Conservation (phyloP, 2,329 filamentous ascomycete species). For the Xylaria sp. region DNA sequence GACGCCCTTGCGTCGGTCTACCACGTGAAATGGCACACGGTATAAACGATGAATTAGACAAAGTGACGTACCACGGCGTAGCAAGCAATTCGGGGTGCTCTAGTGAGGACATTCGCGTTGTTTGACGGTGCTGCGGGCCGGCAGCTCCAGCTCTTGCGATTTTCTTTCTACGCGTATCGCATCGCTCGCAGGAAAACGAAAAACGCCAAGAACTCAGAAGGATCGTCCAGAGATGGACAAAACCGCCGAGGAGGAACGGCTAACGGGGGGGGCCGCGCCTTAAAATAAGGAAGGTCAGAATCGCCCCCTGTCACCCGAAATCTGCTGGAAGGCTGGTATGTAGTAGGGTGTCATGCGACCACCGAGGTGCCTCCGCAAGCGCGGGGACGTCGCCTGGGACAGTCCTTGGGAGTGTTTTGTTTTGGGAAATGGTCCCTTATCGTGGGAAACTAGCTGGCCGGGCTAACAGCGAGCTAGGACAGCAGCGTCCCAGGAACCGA, state of each 20-base stretch:
- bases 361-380: too few species aligned
- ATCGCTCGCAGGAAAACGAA: conserved; percentile 9
- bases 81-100: conserved; percentile 36
- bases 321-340: too few species aligned
- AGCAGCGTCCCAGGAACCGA: neutral
- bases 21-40: neutral
- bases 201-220: conserved; percentile 19
- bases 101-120: conserved; percentile 39
- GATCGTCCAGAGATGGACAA: conserved; percentile 34
- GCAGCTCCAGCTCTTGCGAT: conserved; percentile 10
- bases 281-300: conserved; percentile 19
- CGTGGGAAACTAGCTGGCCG: too few species aligned
- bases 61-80: conserved; percentile 37
- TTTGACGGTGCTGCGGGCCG: conserved; percentile 14
- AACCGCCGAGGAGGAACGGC: conserved; percentile 36
- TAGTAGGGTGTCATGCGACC: neutral
- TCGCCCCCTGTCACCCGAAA: too few species aligned
- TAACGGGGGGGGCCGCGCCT: conserved; percentile 14
- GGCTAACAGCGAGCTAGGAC: too few species aligned
- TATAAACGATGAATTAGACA: neutral
- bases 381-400: too few species aligned
- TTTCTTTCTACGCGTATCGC: too few species aligned
- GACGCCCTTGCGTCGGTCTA: neutral
- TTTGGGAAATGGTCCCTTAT: too few species aligned
- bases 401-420: too few species aligned